A percentile compares a stretch with the other conserved stretches of the same genome.
These are phyloP conservation scores for Fusarium sacchari DNA, from an alignment of 2,329 filamentous ascomycete genomes.

Conservation along the genomic window DNA sequence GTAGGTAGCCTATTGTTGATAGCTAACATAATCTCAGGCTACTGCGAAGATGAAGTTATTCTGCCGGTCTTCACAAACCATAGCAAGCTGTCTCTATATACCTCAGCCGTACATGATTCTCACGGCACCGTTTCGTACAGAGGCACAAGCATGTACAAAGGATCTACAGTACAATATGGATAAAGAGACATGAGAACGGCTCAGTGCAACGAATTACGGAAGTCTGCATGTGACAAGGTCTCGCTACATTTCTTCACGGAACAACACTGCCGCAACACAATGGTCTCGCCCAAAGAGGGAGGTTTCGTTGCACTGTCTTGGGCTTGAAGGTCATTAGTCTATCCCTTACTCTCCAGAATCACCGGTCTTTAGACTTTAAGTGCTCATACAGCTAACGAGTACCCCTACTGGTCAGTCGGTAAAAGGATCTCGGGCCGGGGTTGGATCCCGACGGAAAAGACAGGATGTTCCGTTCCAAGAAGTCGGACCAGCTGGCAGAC, in stretches of 20 bases:
- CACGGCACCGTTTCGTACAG: neutral
- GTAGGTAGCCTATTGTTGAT: neutral
- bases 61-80: too few relatives aligned
- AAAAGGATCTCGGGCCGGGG: conserved; percentile 25
- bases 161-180: neutral
- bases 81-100: neutral
- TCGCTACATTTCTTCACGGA: neutral
- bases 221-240: neutral
- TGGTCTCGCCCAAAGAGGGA: conserved; percentile 9
- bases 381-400: neutral
- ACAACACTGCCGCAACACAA: neutral
- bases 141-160: neutral
- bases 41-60: neutral
- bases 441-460: conserved; percentile 26
- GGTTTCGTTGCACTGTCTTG: conserved; percentile 2
- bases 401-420: conserved; percentile 3
- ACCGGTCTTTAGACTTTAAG: neutral
- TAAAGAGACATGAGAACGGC: neutral
- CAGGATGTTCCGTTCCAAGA: neutral
- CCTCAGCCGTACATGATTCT: neutral
- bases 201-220: conserved; percentile 3
- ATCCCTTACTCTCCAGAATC: neutral
- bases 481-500: neutral
- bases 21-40: neutral
- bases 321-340: conserved; percentile 1